Percentiles rank a stretch among this genome's conserved stretches.
Conservation (phyloP, 2,329 filamentous ascomycete species). For the Epichloe scottii region DNA sequence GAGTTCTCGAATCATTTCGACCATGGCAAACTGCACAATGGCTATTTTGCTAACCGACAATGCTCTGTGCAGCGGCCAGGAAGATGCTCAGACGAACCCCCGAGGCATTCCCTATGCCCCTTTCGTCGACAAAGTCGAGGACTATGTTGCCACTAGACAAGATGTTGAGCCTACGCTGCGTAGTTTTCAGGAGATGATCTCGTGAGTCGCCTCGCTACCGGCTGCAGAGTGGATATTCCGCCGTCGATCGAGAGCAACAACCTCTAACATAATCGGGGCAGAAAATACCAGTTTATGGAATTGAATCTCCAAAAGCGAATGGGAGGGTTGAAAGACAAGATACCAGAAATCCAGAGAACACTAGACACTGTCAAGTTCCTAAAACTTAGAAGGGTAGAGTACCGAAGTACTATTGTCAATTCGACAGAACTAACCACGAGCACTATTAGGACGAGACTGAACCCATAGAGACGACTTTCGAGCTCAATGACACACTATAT, state of each 20-base stretch:
- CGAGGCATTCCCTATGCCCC: conserved; percentile 74
- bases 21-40: not conserved
- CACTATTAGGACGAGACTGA: conserved; percentile 37
- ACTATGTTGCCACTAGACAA: conserved; percentile 66
- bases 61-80: conserved; percentile 21
- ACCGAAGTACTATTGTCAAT: not conserved
- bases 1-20: conserved; percentile 6
- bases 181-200: conserved; percentile 88
- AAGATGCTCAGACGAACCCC: conserved; percentile 55
- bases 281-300: conserved; percentile 99
- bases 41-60: not conserved
- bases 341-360: conserved; percentile 94
- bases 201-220: conserved; percentile 40
- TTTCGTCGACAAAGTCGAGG: conserved; percentile 79
- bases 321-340: conserved; percentile 77
- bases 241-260: not conserved
- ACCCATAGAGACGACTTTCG: conserved; percentile 83
- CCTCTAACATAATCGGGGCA: conserved; percentile 23
- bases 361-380: conserved; percentile 83
- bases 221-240: not conserved
- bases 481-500: conserved; percentile 91
- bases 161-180: conserved; percentile 73
- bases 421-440: conserved; percentile 1
- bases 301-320: conserved; percentile 77
- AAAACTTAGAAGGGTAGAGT: conserved; percentile 54